Evolutionary conservation across 2,329 filamentous ascomycete species (phyloP).

Genomic region (Calonectria honghensis): DNA sequence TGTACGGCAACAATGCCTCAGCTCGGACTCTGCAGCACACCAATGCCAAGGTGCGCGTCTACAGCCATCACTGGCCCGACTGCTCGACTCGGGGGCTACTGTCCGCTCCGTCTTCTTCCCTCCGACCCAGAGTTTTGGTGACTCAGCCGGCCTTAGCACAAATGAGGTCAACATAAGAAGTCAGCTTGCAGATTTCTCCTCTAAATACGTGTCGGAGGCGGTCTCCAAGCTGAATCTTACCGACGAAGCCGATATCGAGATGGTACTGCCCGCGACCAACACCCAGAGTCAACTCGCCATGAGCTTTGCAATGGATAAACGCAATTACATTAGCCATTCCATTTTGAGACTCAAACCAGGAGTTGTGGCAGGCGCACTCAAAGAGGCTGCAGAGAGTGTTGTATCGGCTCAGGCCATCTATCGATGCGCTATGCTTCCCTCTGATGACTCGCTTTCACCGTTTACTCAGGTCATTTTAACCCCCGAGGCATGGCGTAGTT

Average conservation of each 20-base stretch:
- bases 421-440: neutral
- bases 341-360: neutral
- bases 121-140: neutral
- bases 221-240: neutral
- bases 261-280: neutral
- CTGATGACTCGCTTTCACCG: neutral
- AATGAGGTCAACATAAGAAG: neutral
- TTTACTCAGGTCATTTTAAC: neutral
- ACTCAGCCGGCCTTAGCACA: too few species aligned
- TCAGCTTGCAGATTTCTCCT: neutral
- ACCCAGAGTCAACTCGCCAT: slow-evolving; percentile 11
- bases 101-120: slow-evolving; percentile 4
- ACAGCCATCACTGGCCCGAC: neutral
- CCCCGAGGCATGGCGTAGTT: neutral
- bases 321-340: slow-evolving; percentile 15
- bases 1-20: neutral
- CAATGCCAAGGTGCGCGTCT: neutral
- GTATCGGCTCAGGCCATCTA: neutral
- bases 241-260: neutral
- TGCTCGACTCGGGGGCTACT: neutral
- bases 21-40: neutral
- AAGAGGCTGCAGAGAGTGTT: neutral
- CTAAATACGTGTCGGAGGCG: neutral
- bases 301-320: neutral
- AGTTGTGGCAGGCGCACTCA: neutral